Evolutionary conservation across 371 early-diverging fungal genomes (phyloP).

Genomic region (Apophysomyces sp.): DNA sequence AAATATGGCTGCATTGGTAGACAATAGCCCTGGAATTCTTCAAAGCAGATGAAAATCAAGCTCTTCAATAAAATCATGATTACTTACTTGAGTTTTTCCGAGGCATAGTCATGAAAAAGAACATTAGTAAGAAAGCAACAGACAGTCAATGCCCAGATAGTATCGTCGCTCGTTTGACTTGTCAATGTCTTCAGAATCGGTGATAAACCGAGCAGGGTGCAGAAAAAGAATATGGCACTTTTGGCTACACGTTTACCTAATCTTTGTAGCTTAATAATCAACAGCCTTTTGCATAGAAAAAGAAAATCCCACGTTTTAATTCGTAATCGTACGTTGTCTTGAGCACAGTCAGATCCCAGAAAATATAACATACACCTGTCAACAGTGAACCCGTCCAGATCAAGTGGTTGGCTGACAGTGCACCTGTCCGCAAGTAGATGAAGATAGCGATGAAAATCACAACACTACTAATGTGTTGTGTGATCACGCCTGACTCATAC

Average conservation of each 20-base stretch:
- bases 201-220: constrained; percentile 82
- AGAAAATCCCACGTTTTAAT: constrained; percentile 46
- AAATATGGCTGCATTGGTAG: constrained; percentile 95
- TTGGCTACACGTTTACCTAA: constrained; percentile 66
- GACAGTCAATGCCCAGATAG: constrained; percentile 92
- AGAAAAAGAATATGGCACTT: constrained; percentile 74
- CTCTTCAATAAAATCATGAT: background rate
- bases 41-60: background rate
- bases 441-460: constrained; percentile 88
- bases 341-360: constrained; percentile 64
- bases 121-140: constrained; percentile 83
- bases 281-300: background rate
- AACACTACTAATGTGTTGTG: constrained; percentile 83
- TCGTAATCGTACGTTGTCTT: constrained; percentile 46
- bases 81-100: constrained; percentile 52
- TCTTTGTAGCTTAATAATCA: background rate
- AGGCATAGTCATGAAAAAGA: constrained; percentile 87
- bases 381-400: constrained; percentile 59
- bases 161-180: constrained; percentile 85
- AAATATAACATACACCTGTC: constrained; percentile 64
- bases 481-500: constrained; percentile 72
- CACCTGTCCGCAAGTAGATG: constrained; percentile 61
- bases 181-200: constrained; percentile 94
- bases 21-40: constrained; percentile 90
- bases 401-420: constrained; percentile 58